Evolutionary conservation across 805 yeast genomes (phyloP).

Genomic region (Gaillardinia entomophila): DNA sequence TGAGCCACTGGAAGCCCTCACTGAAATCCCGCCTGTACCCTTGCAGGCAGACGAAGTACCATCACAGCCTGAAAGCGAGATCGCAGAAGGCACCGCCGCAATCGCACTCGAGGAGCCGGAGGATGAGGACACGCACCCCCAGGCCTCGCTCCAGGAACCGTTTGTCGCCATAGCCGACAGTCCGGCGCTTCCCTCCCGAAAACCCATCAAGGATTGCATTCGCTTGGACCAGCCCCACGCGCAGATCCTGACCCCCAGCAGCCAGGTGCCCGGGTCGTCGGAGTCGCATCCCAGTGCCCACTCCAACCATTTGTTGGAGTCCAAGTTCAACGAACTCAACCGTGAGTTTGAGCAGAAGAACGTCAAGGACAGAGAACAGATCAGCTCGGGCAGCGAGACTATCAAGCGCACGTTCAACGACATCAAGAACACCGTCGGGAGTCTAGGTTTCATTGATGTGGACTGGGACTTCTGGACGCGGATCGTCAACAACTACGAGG

Average conservation of each 20-base stretch:
- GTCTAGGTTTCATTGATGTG: conserved; percentile 34
- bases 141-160: neutral
- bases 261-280: conserved; percentile 11
- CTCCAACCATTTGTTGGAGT: conserved; percentile 50
- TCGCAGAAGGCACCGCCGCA: too few species aligned
- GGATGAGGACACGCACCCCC: neutral
- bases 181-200: conserved; percentile 33
- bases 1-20: too few species aligned
- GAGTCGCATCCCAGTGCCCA: conserved; percentile 13
- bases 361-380: conserved; percentile 43
- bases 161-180: conserved; percentile 3
- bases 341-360: conserved; percentile 46
- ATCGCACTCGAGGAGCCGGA: too few species aligned
- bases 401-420: conserved; percentile 40
- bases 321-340: conserved; percentile 53
- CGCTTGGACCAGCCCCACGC: conserved; percentile 17
- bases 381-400: conserved; percentile 32
- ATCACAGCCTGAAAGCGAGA: too few species aligned
- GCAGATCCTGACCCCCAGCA: conserved; percentile 4
- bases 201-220: conserved; percentile 17
- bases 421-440: conserved; percentile 44
- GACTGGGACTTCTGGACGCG: conserved; percentile 89
- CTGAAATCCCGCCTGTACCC: too few species aligned
- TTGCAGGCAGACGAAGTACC: too few species aligned
- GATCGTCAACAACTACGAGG: conserved; percentile 72